These are phyloP conservation scores for Hymenoscyphus repandus DNA, from an alignment of 2,329 filamentous ascomycete species.

Conservation along the genomic window DNA sequence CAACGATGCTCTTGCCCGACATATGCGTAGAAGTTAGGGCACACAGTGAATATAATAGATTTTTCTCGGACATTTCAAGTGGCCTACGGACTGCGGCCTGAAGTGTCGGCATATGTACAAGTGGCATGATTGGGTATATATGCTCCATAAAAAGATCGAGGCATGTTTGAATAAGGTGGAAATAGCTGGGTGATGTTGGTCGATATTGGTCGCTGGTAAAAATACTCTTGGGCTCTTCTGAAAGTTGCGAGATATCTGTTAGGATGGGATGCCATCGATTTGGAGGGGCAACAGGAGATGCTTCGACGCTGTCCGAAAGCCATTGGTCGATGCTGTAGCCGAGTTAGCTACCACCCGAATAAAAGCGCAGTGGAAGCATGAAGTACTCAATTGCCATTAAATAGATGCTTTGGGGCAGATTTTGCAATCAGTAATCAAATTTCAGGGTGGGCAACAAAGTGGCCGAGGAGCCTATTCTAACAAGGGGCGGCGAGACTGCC, in stretches of 20 bases:
- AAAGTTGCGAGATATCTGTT: constrained; percentile 33
- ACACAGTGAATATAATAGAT: constrained; percentile 51
- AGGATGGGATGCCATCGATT: constrained; percentile 24
- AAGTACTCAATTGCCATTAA: too few relatives aligned
- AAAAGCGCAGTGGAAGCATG: too few relatives aligned
- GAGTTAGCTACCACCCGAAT: too few relatives aligned
- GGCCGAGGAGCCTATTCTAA: too few relatives aligned
- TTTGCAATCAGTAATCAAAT: too few relatives aligned
- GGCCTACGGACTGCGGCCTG: constrained; percentile 42
- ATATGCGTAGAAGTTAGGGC: constrained; percentile 48
- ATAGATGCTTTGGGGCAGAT: too few relatives aligned
- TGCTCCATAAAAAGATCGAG: constrained; percentile 57
- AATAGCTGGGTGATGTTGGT: constrained; percentile 43
- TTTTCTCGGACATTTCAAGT: constrained; percentile 36
- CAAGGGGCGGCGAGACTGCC: too few relatives aligned
- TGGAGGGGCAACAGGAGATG: constrained; percentile 15
- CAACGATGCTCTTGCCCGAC: constrained; percentile 39
- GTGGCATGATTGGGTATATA: constrained; percentile 59
- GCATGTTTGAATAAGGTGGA: constrained; percentile 46
- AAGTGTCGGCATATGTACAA: constrained; percentile 52
- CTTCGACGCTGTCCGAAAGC: constrained; percentile 18
- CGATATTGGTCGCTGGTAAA: constrained; percentile 37
- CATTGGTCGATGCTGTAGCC: neutral
- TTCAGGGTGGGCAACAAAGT: too few relatives aligned
- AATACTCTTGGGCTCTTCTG: constrained; percentile 34